Base-by-base conservation (phyloP, 75 land plant genomes). In the Picea glauca region DNA sequence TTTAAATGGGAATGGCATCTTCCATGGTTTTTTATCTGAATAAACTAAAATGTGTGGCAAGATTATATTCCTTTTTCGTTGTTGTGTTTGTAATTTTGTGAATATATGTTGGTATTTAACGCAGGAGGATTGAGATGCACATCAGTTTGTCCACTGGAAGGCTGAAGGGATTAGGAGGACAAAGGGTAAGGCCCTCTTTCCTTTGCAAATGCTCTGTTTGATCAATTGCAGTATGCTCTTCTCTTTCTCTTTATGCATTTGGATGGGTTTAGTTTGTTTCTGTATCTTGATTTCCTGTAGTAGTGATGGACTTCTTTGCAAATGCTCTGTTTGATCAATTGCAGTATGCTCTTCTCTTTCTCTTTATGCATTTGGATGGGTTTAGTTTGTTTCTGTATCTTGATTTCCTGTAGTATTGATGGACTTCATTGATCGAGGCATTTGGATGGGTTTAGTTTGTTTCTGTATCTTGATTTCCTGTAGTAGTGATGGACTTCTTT, bases 81-180 rank as follows among this genome's bases (percentile, higher is more conserved):
- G 40, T 9, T 43, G 23, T 11, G 54, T 8, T 70, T 21, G 14
- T 63, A 26, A 63, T 63, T 26, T 13, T 17, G 32, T 35, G 21
- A 20, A 35, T 33, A 33, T 38, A 20, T 46, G 50, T 7, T 14
- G 74, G 74, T n/a, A n/a, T 70, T 43, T 20, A 43, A 43, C n/a
- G 54, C 54, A 70, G 74, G 50, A 40, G 54, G n/a, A n/a, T 40
- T 70, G 74, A 70, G 74, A 70, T 70, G 43, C 21, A 43, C 43
- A 43, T 12, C 26, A 40, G 56, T n/a, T 70, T 70, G 21, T 40
- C 9, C 3, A 38, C n/a, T 40, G 73, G 50, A n/a, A 40, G 50
- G 54, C 56, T n/a, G 26, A 43, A 70, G 74, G 21, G 13, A n/a
- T 5, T 4, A 2, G 43, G 54, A 43, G 12, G 8, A n/a, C 21